phyloP scores from a whole-genome alignment of 129 eudicot genomes.

The Solidago caesia region DNA sequence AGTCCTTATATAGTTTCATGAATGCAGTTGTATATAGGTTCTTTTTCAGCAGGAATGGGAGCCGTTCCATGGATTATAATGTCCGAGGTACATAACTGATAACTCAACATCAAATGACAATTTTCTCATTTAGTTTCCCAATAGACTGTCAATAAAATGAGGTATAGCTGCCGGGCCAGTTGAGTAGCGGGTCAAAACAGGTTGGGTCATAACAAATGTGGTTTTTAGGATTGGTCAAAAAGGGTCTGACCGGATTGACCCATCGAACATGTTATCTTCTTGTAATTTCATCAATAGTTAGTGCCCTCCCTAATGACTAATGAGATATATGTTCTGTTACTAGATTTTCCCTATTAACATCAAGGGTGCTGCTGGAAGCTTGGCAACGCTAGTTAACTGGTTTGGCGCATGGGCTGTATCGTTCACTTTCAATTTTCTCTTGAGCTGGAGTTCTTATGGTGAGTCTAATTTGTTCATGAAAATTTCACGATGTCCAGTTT shows the following conservation, averaged over 20 bases:
- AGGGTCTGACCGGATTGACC: neutral
- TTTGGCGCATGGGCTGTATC: constrained; percentile 69
- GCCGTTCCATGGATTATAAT: constrained; percentile 97
- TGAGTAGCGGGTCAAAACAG: neutral
- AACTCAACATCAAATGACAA: neutral
- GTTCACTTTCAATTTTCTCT: constrained; percentile 62
- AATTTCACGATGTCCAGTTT: neutral
- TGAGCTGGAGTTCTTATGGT: constrained; percentile 75
- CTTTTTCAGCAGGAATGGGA: constrained; percentile 93
- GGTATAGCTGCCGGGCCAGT: neutral
- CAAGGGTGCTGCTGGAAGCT: constrained; percentile 65
- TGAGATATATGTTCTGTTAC: neutral
- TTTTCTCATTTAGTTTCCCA: neutral
- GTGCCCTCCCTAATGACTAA: neutral
- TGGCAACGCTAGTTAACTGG: constrained; percentile 65
- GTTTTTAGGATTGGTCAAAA: neutral
- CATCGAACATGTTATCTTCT: neutral
- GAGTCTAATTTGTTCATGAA: neutral
- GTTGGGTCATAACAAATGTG: neutral
- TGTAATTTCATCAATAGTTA: neutral
- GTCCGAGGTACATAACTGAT: constrained; percentile 70
- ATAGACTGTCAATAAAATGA: neutral
- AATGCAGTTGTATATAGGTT: constrained; percentile 65
- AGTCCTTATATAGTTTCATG: neutral
- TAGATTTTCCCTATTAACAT: constrained; percentile 65